Percentiles rank a stretch among this genome's conserved stretches.
These are phyloP conservation scores for Tremella fuciformis DNA, from an alignment of 768 basidiomycete species.

Conservation along the genomic window DNA sequence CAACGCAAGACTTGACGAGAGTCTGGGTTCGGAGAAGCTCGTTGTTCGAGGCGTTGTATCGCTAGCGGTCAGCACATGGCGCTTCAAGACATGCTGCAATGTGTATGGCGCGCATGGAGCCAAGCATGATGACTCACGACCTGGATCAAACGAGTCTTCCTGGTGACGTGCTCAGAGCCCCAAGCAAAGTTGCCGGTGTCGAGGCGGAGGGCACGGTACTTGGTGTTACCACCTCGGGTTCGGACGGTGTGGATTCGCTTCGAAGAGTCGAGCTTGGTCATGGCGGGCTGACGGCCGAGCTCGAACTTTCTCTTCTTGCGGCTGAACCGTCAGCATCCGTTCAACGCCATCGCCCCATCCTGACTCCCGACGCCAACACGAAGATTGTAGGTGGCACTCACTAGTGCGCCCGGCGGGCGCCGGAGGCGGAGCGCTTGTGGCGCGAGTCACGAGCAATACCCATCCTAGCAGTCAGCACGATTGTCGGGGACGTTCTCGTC, in stretches of 20 bases:
- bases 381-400: conserved; percentile 18
- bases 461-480: conserved; percentile 36
- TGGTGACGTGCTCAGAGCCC: conserved; percentile 90
- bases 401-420: conserved; percentile 52
- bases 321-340: conserved; percentile 74
- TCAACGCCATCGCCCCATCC: no score
- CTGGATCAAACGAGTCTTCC: conserved; percentile 92
- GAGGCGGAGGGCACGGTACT: conserved; percentile 92
- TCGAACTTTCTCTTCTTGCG: conserved; percentile 99
- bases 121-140: conserved; percentile 65
- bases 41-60: conserved; percentile 99
- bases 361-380: not conserved
- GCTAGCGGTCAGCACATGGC: conserved; percentile 55
- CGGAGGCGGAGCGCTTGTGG: conserved; percentile 93
- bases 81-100: no score
- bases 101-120: not conserved
- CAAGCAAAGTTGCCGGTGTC: conserved; percentile 98
- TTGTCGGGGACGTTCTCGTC: not conserved
- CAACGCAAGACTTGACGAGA: conserved; percentile 91
- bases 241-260: conserved; percentile 96
- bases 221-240: conserved; percentile 90
- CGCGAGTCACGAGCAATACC: conserved; percentile 97
- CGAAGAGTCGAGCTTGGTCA: conserved; percentile 83
- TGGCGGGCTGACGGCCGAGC: conserved; percentile 95
- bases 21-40: conserved; percentile 99